These are phyloP conservation scores for Helicostylum pulchrum DNA, from an alignment of 192 early-diverging fungal genomes.

Conservation along the genomic window DNA sequence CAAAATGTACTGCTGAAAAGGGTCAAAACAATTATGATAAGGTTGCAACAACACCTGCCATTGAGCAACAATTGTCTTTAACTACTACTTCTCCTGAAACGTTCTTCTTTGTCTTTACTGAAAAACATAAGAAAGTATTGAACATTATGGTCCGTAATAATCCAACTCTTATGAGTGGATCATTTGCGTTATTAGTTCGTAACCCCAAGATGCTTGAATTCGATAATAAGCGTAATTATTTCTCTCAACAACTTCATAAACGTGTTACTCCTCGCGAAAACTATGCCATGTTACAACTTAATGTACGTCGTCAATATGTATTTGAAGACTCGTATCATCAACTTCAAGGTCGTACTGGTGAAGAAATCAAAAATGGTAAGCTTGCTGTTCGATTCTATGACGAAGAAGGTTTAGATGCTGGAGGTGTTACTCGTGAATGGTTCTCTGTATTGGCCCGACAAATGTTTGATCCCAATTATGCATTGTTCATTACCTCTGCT, in stretches of 20 bases:
- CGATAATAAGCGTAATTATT: slow-evolving; percentile 99
- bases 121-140: slow-evolving; percentile 92
- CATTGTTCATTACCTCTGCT: slow-evolving; percentile 95
- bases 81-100: slow-evolving; percentile 35
- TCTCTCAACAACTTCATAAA: slow-evolving; percentile 92
- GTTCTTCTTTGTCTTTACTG: slow-evolving; percentile 87
- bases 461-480: slow-evolving; percentile 98
- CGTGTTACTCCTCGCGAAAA: slow-evolving; percentile 57
- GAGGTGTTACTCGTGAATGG: slow-evolving; percentile 97
- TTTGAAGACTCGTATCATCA: slow-evolving; percentile 98
- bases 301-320: slow-evolving; percentile 88
- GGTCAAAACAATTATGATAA: neutral
- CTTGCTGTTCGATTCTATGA: slow-evolving; percentile 90
- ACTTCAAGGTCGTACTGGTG: slow-evolving; percentile 83
- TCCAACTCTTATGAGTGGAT: slow-evolving; percentile 92
- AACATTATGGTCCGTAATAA: slow-evolving; percentile 98
- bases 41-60: neutral
- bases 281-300: slow-evolving; percentile 77
- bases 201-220: slow-evolving; percentile 98
- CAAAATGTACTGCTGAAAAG: slow-evolving; percentile 73
- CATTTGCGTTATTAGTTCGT: slow-evolving; percentile 93
- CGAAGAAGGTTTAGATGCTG: slow-evolving; percentile 97
- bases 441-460: slow-evolving; percentile 94
- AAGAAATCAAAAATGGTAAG: slow-evolving; percentile 93
- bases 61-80: neutral